Evolutionary conservation across 192 early-diverging fungal species (phyloP).

Genomic region (Rhizophagus clarus): DNA sequence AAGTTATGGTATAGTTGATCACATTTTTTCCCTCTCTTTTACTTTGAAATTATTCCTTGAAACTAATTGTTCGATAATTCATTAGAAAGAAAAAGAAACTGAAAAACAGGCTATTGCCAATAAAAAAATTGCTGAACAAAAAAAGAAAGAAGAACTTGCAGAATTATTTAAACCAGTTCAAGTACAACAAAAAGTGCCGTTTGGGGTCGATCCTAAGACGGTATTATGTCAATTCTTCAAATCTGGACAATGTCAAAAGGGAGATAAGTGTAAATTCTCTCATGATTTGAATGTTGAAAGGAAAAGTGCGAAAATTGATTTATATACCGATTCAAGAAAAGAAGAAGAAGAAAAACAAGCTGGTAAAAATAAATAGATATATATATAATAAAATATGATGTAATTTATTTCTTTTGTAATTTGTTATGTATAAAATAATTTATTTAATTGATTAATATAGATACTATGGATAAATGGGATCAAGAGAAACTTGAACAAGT

Average conservation of each 20-base stretch:
- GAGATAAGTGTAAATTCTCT: conserved; percentile 95
- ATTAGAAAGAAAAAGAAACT: conserved; percentile 66
- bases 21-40: background rate
- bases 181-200: conserved; percentile 91
- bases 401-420: background rate
- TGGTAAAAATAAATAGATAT: background rate
- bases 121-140: conserved; percentile 81
- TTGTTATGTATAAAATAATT: background rate
- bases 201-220: conserved; percentile 96
- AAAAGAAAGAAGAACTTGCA: conserved; percentile 87
- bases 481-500: conserved; percentile 89
- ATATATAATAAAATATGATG: background rate
- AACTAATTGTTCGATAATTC: background rate
- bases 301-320: conserved; percentile 87
- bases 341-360: conserved; percentile 58
- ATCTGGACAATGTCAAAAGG: conserved; percentile 87
- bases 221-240: conserved; percentile 94
- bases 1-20: conserved; percentile 43
- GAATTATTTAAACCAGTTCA: conserved; percentile 90
- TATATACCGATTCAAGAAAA: conserved; percentile 87
- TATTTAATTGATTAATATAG: conserved; percentile 39
- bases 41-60: background rate
- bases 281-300: conserved; percentile 90
- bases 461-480: conserved; percentile 98
- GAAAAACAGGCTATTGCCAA: conserved; percentile 57